A percentile compares a stretch with the other conserved stretches of the same genome.
These are phyloP conservation scores for Chaetothyriales sp. DNA, from an alignment of 2,329 filamentous ascomycete genomes.

Conservation along the genomic window DNA sequence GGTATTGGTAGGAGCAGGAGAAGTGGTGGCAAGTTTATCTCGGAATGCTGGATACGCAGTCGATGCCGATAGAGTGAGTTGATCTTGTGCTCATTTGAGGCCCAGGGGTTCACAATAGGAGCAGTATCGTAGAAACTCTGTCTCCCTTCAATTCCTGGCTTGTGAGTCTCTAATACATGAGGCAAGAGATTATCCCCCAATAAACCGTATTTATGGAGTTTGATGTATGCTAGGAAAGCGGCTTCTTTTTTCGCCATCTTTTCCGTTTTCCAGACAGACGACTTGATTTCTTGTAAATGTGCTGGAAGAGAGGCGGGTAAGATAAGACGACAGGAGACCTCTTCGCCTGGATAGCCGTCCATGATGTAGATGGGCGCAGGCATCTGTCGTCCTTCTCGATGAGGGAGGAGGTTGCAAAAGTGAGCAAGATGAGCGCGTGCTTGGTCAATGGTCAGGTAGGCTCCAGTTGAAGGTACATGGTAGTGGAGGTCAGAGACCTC, in stretches of 20 bases:
- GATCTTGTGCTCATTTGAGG: background rate
- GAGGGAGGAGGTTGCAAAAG: constrained; percentile 54
- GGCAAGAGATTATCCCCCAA: constrained; percentile 69
- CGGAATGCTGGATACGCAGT: background rate
- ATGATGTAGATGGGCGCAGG: constrained; percentile 51
- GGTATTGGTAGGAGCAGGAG: background rate
- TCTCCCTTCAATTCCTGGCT: constrained; percentile 1
- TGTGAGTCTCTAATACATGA: constrained; percentile 21
- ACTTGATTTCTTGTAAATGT: constrained; percentile 39
- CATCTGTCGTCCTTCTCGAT: constrained; percentile 31
- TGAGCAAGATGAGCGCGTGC: constrained; percentile 65
- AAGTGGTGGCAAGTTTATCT: background rate
- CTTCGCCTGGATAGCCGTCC: constrained; percentile 18
- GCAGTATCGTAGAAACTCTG: constrained; percentile 15
- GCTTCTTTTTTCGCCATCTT: constrained; percentile 63
- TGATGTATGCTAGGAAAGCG: constrained; percentile 63
- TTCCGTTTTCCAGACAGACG: constrained; percentile 53
- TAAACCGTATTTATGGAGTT: constrained; percentile 53
- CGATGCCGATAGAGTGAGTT: background rate
- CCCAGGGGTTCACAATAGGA: background rate
- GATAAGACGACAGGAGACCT: constrained; percentile 42
- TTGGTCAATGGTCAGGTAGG: constrained; percentile 55
- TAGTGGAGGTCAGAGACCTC: constrained; percentile 27
- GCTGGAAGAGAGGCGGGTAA: constrained; percentile 58
- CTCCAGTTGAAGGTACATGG: constrained; percentile 33